Base-by-base conservation (phyloP, 306 rosid species). In the Prunus davidiana region DNA sequence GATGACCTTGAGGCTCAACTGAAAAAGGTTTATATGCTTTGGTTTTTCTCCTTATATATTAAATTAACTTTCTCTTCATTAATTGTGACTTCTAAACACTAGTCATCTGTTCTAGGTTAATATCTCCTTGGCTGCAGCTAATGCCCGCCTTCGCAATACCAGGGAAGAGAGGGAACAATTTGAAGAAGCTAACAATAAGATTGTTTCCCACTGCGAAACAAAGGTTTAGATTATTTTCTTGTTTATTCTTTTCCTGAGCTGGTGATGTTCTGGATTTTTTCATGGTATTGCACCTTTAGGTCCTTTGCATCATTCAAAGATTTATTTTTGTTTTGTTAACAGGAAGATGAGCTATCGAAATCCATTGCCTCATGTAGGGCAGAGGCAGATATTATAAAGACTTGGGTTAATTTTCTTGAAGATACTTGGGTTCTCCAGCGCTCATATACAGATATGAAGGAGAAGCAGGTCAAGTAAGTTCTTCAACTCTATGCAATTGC, bases 151-250 rank as follows among this genome's bases (percentile, higher is more conserved):
- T 72, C 89, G 83, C 84, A 89, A 92, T 90, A 84, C 86, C 74
- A 86, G 86, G 83, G 99, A 95, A 88, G 99, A 95, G 91, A 91
- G 92, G 76, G 97, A 95, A 60, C 99, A 95, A 82, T 91, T 95
- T 86, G 96, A 95, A 86, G 99, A 92, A 89, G 98, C 99, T 55
- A 95, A 89, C 80, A 87, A 84, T 84, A 96, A 91, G 86, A 92
- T 95, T 79, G 89, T 95, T 78, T 96, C 74, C 13, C 99, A 95
- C 84, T 83, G 89, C 76, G 91, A 88, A 87, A 80, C 82, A 70
- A 92, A 89, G 97, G 99, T 91, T 70, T 67, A 69, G 51, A 43
- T 50, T 74, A 32, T 72, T 69, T 54, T 69, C 25, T 75, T 19
- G 51, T 32, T 64, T 56, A 24, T 67, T 30, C 64, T 20, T 70